Percentiles rank a stretch among this genome's conserved stretches.
These are phyloP conservation scores for Psilocybe azurescens DNA, from an alignment of 768 basidiomycete species.

Conservation along the genomic window DNA sequence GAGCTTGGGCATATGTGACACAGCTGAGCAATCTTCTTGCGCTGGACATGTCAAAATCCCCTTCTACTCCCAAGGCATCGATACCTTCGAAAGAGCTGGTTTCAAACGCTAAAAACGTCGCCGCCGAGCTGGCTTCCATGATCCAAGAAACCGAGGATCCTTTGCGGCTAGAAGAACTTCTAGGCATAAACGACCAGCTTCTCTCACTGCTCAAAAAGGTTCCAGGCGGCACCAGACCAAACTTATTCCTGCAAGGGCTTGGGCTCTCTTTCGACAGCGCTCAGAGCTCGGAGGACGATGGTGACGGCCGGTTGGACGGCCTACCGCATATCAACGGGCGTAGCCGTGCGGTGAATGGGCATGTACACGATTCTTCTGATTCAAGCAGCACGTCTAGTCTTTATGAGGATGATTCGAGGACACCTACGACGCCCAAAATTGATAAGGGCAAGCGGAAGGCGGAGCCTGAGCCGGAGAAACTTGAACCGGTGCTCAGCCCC, in stretches of 20 bases:
- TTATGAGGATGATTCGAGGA: constrained; percentile 37
- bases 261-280: constrained; percentile 43
- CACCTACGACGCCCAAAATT: constrained; percentile 62
- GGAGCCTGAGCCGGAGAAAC: constrained; percentile 68
- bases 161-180: constrained; percentile 65
- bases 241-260: constrained; percentile 48
- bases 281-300: constrained; percentile 17
- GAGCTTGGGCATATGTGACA: constrained; percentile 48
- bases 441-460: constrained; percentile 85
- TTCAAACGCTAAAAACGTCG: constrained; percentile 54
- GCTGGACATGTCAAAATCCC: constrained; percentile 20
- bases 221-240: constrained; percentile 40
- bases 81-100: constrained; percentile 39
- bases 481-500: constrained; percentile 76
- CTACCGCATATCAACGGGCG: constrained; percentile 31
- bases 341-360: constrained; percentile 23
- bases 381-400: constrained; percentile 22
- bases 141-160: constrained; percentile 67
- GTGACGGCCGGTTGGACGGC: constrained; percentile 28
- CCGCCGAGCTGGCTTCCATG: constrained; percentile 53
- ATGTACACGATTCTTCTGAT: constrained; percentile 15
- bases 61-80: constrained; percentile 20
- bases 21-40: constrained; percentile 41
- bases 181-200: constrained; percentile 76
- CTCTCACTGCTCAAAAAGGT: constrained; percentile 58